Evolutionary conservation across 805 yeast species (phyloP).

Genomic region (Starmerella etchellsii): DNA sequence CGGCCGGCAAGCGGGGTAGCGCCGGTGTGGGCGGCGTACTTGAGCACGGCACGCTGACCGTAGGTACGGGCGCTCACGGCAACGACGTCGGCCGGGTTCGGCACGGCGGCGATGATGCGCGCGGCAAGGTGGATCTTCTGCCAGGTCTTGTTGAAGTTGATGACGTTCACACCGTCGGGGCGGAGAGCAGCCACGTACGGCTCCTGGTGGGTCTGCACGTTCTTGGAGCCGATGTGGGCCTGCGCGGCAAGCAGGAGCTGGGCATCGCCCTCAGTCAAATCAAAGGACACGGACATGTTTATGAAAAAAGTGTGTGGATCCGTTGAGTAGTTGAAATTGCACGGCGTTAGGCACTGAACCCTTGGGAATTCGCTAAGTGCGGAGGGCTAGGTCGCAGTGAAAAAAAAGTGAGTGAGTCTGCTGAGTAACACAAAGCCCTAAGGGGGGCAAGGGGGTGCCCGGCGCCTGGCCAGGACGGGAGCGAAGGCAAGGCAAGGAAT

Average conservation of each 20-base stretch:
- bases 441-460: too few relatives aligned
- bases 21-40: constrained; percentile 99
- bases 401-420: constrained; percentile 2
- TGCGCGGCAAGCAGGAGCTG: constrained; percentile 98
- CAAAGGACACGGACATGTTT: constrained; percentile 17
- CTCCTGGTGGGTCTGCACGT: constrained; percentile 65
- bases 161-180: constrained; percentile 98
- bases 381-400: background rate
- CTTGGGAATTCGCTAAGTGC: background rate
- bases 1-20: constrained; percentile 99
- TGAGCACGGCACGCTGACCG: constrained; percentile 99
- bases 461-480: too few relatives aligned
- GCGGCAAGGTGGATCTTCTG: constrained; percentile 99
- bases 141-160: constrained; percentile 99
- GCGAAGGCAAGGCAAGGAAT: too few relatives aligned
- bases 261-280: constrained; percentile 92
- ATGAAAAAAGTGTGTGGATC: background rate
- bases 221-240: constrained; percentile 98
- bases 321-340: background rate
- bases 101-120: constrained; percentile 98
- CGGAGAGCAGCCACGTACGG: constrained; percentile 33
- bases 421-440: too few relatives aligned
- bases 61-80: constrained; percentile 98
- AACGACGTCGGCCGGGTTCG: constrained; percentile 96
- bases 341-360: background rate